Evolutionary conservation across 495 filamentous ascomycete genomes (phyloP).

Genomic region (Rostrohypoxylon terebratum): DNA sequence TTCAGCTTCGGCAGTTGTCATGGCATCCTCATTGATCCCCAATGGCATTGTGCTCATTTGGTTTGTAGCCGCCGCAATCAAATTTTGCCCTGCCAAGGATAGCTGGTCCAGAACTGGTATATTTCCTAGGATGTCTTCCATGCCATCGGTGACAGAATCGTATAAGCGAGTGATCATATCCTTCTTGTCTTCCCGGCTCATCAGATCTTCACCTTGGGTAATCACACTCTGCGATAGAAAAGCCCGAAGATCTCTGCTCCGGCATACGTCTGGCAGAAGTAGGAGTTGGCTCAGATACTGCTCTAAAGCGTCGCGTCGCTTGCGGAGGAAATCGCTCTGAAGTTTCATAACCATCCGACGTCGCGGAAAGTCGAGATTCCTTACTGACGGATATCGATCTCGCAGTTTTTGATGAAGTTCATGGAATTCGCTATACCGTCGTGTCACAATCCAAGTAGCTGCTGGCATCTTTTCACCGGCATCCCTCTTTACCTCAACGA

Average conservation of each 20-base stretch:
- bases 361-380: constrained; percentile 90
- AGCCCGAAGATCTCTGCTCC: constrained; percentile 88
- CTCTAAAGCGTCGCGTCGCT: constrained; percentile 83
- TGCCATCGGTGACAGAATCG: constrained; percentile 94
- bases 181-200: constrained; percentile 71
- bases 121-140: constrained; percentile 97
- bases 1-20: constrained; percentile 87
- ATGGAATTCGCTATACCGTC: constrained; percentile 95
- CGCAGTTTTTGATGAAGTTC: constrained; percentile 92
- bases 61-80: constrained; percentile 87
- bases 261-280: constrained; percentile 89
- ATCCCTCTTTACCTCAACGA: constrained; percentile 89
- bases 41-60: constrained; percentile 72
- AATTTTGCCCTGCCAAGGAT: constrained; percentile 89
- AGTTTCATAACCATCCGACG: constrained; percentile 95
- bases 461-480: constrained; percentile 91
- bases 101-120: constrained; percentile 96
- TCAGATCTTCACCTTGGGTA: constrained; percentile 59
- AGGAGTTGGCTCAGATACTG: constrained; percentile 87
- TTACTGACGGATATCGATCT: constrained; percentile 83
- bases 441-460: constrained; percentile 81
- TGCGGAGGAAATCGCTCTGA: constrained; percentile 93
- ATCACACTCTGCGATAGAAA: constrained; percentile 95
- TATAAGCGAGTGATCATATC: constrained; percentile 96
- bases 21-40: constrained; percentile 60